Evolutionary conservation across 2,329 filamentous ascomycete genomes (phyloP).

Genomic region (Fusarium dlaminii): DNA sequence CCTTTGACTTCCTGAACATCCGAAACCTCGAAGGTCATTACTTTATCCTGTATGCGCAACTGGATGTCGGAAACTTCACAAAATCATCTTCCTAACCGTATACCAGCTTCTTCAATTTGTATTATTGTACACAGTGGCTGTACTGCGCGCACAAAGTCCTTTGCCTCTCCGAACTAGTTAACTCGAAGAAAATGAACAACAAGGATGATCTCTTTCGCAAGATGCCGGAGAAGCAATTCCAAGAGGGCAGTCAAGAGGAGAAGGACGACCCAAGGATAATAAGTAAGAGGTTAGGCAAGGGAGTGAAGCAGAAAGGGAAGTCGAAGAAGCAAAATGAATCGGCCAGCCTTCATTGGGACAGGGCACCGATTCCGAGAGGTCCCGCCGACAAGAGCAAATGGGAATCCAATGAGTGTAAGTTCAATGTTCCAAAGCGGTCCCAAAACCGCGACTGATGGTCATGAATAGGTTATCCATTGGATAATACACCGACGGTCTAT

Average conservation of each 20-base stretch:
- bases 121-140: too few relatives aligned
- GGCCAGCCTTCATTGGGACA: too few relatives aligned
- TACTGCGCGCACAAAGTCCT: neutral
- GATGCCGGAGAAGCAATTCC: too few relatives aligned
- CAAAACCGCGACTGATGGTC: neutral
- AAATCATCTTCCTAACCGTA: neutral
- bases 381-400: accelerated
- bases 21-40: neutral
- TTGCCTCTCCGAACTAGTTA: neutral
- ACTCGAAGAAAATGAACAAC: neutral
- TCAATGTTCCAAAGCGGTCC: accelerated
- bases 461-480: neutral
- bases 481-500: neutral
- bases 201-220: too few relatives aligned
- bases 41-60: neutral
- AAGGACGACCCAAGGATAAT: too few relatives aligned
- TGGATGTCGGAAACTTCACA: too few relatives aligned
- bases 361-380: too few relatives aligned
- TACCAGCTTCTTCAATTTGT: neutral
- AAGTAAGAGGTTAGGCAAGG: too few relatives aligned
- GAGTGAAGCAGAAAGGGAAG: too few relatives aligned
- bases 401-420: neutral
- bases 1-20: neutral
- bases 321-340: too few relatives aligned
- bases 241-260: too few relatives aligned